Conservation (phyloP, 495 filamentous ascomycete species). For the Penicillium cinerascens region DNA sequence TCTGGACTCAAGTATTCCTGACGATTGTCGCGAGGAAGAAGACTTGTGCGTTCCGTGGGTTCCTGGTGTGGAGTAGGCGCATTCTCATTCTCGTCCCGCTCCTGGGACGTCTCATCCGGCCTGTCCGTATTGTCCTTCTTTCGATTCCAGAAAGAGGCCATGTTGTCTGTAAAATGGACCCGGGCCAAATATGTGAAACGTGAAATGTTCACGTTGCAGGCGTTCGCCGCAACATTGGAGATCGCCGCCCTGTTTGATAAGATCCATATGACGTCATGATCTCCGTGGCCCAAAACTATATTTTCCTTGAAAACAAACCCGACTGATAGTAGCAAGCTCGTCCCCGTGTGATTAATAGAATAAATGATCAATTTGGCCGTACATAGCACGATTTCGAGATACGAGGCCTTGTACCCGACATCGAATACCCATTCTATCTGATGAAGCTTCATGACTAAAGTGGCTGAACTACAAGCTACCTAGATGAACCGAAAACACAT, state of each 20-base stretch:
- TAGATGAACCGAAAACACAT: background rate
- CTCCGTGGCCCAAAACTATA: background rate
- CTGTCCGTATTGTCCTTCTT: constrained; percentile 42
- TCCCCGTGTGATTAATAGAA: too few species aligned
- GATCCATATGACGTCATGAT: background rate
- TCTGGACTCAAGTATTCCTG: constrained; percentile 79
- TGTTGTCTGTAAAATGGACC: constrained; percentile 10
- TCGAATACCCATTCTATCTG: too few species aligned
- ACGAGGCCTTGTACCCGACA: too few species aligned
- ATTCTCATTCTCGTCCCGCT: constrained; percentile 20
- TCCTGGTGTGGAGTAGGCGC: constrained; percentile 5
- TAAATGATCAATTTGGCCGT: too few species aligned
- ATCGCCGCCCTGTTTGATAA: background rate
- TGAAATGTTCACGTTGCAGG: background rate
- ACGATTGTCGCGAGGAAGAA: constrained; percentile 58
- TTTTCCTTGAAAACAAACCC: background rate
- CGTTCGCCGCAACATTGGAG: background rate
- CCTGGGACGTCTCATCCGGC: constrained; percentile 21
- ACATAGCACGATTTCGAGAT: too few species aligned
- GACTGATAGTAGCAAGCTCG: too few species aligned
- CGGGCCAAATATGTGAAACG: background rate
- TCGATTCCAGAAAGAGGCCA: constrained; percentile 48
- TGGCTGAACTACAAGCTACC: background rate
- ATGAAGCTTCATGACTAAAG: too few species aligned
- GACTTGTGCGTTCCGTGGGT: constrained; percentile 69